Evolutionary conservation across 2,329 filamentous ascomycete genomes (phyloP).

Genomic region (Aureobasidium subglaciale): DNA sequence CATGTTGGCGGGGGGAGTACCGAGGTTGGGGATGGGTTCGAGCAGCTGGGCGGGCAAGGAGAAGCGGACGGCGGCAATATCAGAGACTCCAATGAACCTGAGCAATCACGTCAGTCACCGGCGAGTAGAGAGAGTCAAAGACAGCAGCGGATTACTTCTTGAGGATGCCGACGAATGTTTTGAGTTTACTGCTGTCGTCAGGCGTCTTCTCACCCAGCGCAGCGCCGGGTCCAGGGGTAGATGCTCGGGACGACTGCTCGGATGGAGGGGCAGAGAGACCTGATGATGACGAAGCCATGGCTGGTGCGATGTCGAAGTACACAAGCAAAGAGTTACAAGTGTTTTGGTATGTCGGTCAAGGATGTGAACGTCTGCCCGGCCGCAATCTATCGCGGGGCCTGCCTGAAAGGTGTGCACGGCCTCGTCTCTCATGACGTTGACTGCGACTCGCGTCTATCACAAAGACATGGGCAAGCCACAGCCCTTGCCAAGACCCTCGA

Average conservation of each 20-base stretch:
- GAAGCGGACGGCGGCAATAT: slow-evolving; percentile 93
- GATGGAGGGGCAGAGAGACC: slow-evolving; percentile 6
- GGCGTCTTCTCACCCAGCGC: slow-evolving; percentile 47
- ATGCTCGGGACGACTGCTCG: slow-evolving; percentile 12
- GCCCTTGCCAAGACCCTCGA: no score
- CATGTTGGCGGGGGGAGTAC: slow-evolving; percentile 33
- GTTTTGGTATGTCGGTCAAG: neutral
- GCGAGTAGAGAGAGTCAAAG: neutral
- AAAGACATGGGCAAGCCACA: no score
- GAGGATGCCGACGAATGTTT: slow-evolving; percentile 79
- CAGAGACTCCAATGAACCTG: slow-evolving; percentile 91
- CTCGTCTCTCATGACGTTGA: neutral
- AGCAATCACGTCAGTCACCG: slow-evolving; percentile 15
- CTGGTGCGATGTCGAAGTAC: neutral
- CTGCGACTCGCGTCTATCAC: no score
- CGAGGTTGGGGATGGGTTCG: slow-evolving; percentile 89
- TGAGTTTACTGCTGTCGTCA: slow-evolving; percentile 82
- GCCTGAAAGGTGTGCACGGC: neutral
- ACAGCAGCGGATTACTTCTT: slow-evolving; percentile 62
- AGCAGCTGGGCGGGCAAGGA: slow-evolving; percentile 91
- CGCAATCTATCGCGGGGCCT: slow-evolving; percentile 5
- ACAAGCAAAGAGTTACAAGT: slow-evolving; percentile 2
- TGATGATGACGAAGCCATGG: slow-evolving; percentile 13
- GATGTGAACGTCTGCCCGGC: neutral
- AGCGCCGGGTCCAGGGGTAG: slow-evolving; percentile 5